Base-by-base conservation (phyloP, 2,329 filamentous ascomycete species). In the Cladosporium oxysporum region DNA sequence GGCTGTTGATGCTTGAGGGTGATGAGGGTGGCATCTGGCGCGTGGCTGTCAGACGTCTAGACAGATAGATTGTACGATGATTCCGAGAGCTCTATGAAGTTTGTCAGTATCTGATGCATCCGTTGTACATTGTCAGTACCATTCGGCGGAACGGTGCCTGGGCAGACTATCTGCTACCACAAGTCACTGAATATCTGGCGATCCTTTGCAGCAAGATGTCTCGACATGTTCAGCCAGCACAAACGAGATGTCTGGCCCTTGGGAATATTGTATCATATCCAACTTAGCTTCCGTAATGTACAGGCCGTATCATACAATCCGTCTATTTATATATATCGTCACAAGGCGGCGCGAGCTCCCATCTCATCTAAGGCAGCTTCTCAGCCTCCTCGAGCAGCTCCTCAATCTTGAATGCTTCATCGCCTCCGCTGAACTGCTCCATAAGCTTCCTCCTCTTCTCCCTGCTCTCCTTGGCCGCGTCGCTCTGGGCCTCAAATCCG, bases 351-450 rank as follows among this genome's bases (percentile, higher is more conserved):
- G 10, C 4, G 10, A 23, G 2, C 5, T 31, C 5, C 3, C 41
- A 18, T 0, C 18, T 11, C 50, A 47, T 47, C 50, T 58, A 63
- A 47, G 75, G 75, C 62, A 96, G 81, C 79, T 88, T 92, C 84
- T 98, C 93, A 0, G 92, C 89, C 83, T 98, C 94, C 70, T 96
- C 92, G 68, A 99, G 79, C 74, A 99, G 77, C 78, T 89, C 88
- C 77, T 97, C 91, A 7, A 99, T 85, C 71, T 87, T 92, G 76
- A 99, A 99, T 62, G 83, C 83, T 66, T 82, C 80, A 79, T 97
- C 93, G 0, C 94, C 95, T 26, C 82, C 83, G 0, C 86, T 90
- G 78, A 99, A 99, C 84, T 90, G 89, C 77, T 92, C 88, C 76
- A 98, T 78, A 76, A 99, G 76, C 78, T 85, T 85, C 75, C 84